Evolutionary conservation across 805 yeast genomes (phyloP).

Genomic region (Monosporozyma aquatica): DNA sequence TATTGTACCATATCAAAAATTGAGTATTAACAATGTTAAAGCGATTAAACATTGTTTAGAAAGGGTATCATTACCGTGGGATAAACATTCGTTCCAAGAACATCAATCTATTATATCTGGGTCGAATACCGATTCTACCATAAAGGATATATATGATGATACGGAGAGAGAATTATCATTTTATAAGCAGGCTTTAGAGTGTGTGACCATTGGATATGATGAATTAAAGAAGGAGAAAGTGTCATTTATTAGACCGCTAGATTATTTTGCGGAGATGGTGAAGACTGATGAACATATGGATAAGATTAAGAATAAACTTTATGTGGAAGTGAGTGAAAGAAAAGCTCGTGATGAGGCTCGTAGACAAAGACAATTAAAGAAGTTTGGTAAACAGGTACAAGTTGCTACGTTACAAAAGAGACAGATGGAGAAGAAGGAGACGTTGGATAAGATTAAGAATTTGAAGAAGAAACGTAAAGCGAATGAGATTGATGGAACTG

Average conservation of each 20-base stretch:
- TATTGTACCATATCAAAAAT: constrained; percentile 82
- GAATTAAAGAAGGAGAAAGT: constrained; percentile 54
- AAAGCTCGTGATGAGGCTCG: constrained; percentile 89
- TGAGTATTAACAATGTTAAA: constrained; percentile 78
- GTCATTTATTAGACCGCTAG: constrained; percentile 87
- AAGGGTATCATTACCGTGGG: constrained; percentile 52
- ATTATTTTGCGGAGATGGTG: constrained; percentile 97
- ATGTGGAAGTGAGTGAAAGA: constrained; percentile 73
- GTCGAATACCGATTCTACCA: constrained; percentile 51
- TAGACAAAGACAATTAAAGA: constrained; percentile 89
- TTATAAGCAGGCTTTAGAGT: constrained; percentile 86
- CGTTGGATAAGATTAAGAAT: constrained; percentile 83
- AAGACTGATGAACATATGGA: constrained; percentile 98
- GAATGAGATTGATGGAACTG: constrained; percentile 46
- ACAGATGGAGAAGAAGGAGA: constrained; percentile 84
- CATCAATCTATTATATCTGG: constrained; percentile 65
- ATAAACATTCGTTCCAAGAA: constrained; percentile 67
- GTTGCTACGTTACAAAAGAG: constrained; percentile 87
- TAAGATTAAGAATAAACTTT: constrained; percentile 69
- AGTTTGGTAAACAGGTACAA: constrained; percentile 96
- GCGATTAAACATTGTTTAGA: constrained; percentile 67
- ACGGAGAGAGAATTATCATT: constrained; percentile 93
- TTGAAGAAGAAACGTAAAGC: constrained; percentile 80
- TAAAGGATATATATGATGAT: constrained; percentile 87
- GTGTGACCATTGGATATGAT: constrained; percentile 64